phyloP scores from a whole-genome alignment of 2,329 filamentous ascomycete species.

The Cytospora chrysosperma region DNA sequence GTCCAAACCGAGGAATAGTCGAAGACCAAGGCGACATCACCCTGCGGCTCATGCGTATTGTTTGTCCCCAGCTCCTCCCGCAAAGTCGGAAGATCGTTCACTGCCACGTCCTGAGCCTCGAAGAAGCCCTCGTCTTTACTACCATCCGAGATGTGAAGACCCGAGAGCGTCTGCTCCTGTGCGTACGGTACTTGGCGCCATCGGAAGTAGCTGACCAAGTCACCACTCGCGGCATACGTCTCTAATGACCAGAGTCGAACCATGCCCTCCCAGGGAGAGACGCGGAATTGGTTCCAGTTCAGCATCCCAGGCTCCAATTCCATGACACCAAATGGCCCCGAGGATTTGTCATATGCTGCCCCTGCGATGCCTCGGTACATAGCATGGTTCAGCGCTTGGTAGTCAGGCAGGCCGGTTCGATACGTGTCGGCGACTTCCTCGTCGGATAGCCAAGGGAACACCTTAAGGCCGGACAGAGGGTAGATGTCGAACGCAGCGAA shows the following conservation, averaged over 20 bases:
- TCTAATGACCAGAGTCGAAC: constrained; percentile 29
- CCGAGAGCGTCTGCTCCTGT: constrained; percentile 29
- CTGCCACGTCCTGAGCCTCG: constrained; percentile 23
- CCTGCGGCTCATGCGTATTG: constrained; percentile 21
- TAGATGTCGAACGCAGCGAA: constrained; percentile 28
- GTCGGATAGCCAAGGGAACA: constrained; percentile 24
- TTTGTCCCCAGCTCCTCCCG: constrained; percentile 1
- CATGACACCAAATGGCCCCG: constrained; percentile 28
- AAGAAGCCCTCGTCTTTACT: constrained; percentile 26
- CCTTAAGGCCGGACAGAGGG: constrained; percentile 22
- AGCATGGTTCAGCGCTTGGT: constrained; percentile 27
- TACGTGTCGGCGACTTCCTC: constrained; percentile 25
- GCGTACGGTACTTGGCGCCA: constrained; percentile 29
- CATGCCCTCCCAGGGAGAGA: constrained; percentile 27
- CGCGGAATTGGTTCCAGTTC: constrained; percentile 28
- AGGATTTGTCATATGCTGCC: constrained; percentile 24
- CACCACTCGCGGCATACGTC: constrained; percentile 26
- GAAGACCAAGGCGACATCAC: constrained; percentile 27
- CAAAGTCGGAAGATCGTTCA: constrained; percentile 25
- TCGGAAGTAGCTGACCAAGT: constrained; percentile 28
- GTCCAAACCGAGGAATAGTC: constrained; percentile 28
- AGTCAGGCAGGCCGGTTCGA: constrained; percentile 27
- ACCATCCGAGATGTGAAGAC: constrained; percentile 26
- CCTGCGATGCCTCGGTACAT: constrained; percentile 28
- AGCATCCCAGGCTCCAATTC: constrained; percentile 30